Conservation (phyloP, 176 grass and related monocot genomes). For the Triticum monococcum region DNA sequence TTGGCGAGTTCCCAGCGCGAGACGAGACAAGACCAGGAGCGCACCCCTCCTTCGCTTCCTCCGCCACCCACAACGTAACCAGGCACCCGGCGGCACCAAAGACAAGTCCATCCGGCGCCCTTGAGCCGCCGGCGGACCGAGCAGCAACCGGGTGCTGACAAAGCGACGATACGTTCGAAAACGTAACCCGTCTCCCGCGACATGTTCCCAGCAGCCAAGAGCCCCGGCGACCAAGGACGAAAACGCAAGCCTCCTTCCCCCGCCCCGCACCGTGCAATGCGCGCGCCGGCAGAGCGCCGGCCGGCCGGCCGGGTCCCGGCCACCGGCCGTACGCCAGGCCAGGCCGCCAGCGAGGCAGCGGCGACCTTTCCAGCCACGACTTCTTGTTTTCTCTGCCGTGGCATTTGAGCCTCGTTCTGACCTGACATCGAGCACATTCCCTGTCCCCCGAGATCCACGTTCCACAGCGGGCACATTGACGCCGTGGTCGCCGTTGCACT, state of each 20-base stretch:
- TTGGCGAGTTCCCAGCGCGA: neutral
- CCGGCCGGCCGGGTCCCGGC: constrained; percentile 2
- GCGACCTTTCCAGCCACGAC: constrained; percentile 11
- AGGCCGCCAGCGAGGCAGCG: neutral
- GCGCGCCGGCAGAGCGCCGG: neutral
- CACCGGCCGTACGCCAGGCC: neutral
- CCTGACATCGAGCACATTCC: neutral
- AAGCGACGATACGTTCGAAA: constrained; percentile 18
- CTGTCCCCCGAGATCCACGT: neutral
- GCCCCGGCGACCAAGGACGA: neutral
- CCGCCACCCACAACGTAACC: neutral
- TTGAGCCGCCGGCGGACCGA: neutral
- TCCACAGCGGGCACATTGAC: neutral
- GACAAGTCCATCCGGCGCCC: neutral
- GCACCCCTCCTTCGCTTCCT: neutral
- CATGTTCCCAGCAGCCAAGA: neutral
- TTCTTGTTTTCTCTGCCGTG: neutral
- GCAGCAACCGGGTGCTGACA: neutral
- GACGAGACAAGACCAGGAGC: neutral
- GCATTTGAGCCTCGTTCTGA: neutral
- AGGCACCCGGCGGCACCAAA: neutral
- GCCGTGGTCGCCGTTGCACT: neutral
- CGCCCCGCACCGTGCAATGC: neutral
- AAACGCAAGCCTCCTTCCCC: too few relatives aligned
- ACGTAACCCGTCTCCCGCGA: neutral